Percentiles rank a stretch among this genome's conserved stretches.
These are phyloP conservation scores for Exophiala phaeomuriformis DNA, from an alignment of 2,329 filamentous ascomycete genomes.

Conservation along the genomic window DNA sequence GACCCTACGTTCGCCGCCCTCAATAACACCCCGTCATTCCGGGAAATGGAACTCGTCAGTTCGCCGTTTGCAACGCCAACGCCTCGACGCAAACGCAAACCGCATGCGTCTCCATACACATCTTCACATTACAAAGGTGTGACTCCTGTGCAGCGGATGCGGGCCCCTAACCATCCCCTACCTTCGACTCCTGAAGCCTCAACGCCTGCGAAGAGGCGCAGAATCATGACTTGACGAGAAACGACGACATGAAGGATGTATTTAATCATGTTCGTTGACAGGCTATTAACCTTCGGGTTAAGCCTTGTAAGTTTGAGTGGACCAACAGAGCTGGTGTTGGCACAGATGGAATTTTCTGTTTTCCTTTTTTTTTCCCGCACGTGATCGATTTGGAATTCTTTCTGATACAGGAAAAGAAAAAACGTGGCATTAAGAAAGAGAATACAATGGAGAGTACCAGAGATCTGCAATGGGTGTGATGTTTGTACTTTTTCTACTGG, in stretches of 20 bases:
- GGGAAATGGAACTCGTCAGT: conserved; percentile 25
- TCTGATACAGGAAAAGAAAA: too few relatives aligned
- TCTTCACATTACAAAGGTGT: conserved; percentile 27
- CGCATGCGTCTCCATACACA: conserved; percentile 25
- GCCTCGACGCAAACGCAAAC: conserved; percentile 19
- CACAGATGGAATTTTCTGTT: neutral
- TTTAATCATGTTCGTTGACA: conserved; percentile 8
- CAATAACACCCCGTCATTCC: conserved; percentile 41
- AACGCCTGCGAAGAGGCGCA: conserved; percentile 22
- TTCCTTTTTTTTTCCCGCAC: neutral
- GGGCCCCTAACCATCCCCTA: conserved; percentile 19
- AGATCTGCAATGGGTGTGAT: too few relatives aligned
- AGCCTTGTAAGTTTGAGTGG: conserved; percentile 17
- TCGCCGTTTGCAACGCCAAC: conserved; percentile 21
- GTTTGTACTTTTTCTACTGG: too few relatives aligned
- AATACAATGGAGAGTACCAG: too few relatives aligned
- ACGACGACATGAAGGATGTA: conserved; percentile 15
- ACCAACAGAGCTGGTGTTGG: conserved; percentile 10
- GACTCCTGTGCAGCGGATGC: conserved; percentile 27
- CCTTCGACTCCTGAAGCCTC: conserved; percentile 15
- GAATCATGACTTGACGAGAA: conserved; percentile 22
- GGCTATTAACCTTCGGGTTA: conserved; percentile 1
- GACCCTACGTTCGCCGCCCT: conserved; percentile 38
- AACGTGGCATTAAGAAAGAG: too few relatives aligned
- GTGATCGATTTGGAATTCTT: neutral